A percentile compares a stretch with the other conserved stretches of the same genome.
These are phyloP conservation scores for Jackrogersella minutella DNA, from an alignment of 495 filamentous ascomycete genomes.

Conservation along the genomic window DNA sequence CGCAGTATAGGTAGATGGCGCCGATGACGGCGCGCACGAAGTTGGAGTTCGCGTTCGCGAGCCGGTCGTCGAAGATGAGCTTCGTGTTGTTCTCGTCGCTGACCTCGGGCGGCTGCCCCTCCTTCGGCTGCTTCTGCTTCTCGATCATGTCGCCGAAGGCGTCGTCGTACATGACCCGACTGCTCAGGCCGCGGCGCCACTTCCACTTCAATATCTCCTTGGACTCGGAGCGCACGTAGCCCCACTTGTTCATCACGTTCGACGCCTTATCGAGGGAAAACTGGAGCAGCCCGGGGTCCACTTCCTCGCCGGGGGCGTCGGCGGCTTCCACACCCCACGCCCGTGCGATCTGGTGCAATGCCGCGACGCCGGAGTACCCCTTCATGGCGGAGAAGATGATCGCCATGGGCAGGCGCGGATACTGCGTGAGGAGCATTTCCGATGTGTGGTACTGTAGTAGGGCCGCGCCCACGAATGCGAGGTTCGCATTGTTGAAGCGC, in stretches of 20 bases:
- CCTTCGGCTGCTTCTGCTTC: background rate
- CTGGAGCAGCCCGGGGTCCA: constrained; percentile 93
- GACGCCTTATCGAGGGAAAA: constrained; percentile 71
- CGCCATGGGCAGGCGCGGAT: constrained; percentile 85
- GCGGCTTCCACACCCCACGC: constrained; percentile 93
- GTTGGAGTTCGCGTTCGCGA: constrained; percentile 56
- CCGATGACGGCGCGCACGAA: constrained; percentile 85
- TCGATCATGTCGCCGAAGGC: constrained; percentile 72
- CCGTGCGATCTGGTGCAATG: constrained; percentile 71
- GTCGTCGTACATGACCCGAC: constrained; percentile 77
- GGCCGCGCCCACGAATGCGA: constrained; percentile 81
- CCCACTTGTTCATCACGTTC: constrained; percentile 53
- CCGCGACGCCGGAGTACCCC: constrained; percentile 77
- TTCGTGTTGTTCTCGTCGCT: constrained; percentile 36
- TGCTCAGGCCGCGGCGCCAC: constrained; percentile 76
- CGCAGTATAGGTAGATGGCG: constrained; percentile 83
- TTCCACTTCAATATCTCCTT: constrained; percentile 53
- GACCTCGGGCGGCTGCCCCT: constrained; percentile 28
- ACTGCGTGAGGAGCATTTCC: constrained; percentile 85
- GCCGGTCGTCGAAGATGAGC: constrained; percentile 31
- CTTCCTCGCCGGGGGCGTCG: constrained; percentile 83
- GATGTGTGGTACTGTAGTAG: constrained; percentile 85
- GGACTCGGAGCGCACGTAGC: constrained; percentile 50
- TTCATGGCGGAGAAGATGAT: constrained; percentile 84
- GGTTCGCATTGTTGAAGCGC: constrained; percentile 80